Evolutionary conservation across 208 protist species (phyloP).

Genomic region (Trichomonas vaginalis): DNA sequence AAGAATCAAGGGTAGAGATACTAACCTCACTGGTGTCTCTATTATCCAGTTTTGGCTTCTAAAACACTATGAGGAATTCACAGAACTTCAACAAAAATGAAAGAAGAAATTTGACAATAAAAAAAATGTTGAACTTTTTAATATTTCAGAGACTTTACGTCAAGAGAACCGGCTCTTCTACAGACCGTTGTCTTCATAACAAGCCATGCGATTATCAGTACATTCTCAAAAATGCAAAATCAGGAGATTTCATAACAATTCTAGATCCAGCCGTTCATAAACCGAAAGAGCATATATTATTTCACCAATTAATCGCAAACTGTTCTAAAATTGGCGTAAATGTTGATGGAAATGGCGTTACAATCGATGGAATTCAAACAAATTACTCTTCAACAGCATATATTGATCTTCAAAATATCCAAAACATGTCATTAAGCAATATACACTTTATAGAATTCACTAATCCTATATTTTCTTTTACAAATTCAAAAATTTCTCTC

Average conservation of each 20-base stretch:
- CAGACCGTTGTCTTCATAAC: neutral
- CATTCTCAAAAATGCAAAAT: neutral
- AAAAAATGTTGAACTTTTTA: neutral
- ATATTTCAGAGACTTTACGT: neutral
- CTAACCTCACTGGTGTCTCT: too few relatives aligned
- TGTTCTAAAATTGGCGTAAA: neutral
- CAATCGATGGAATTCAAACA: neutral
- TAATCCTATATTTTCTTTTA: neutral
- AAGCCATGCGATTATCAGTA: neutral
- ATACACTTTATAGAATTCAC: neutral
- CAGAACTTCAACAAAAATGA: too few relatives aligned
- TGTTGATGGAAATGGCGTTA: neutral
- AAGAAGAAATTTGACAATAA: too few relatives aligned
- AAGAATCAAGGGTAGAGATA: too few relatives aligned
- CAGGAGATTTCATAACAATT: neutral
- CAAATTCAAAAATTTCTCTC: neutral
- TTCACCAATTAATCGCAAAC: neutral
- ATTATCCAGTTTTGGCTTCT: too few relatives aligned
- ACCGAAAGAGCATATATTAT: neutral
- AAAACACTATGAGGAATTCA: too few relatives aligned
- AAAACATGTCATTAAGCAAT: neutral
- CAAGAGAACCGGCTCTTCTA: neutral
- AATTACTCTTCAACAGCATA: neutral
- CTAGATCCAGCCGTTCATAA: neutral
- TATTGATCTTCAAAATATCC: neutral